Evolutionary conservation across 495 filamentous ascomycete species (phyloP), one percentile per base, ranked within the genome.

Genomic region (Penicillium dipodomyicola): DNA sequence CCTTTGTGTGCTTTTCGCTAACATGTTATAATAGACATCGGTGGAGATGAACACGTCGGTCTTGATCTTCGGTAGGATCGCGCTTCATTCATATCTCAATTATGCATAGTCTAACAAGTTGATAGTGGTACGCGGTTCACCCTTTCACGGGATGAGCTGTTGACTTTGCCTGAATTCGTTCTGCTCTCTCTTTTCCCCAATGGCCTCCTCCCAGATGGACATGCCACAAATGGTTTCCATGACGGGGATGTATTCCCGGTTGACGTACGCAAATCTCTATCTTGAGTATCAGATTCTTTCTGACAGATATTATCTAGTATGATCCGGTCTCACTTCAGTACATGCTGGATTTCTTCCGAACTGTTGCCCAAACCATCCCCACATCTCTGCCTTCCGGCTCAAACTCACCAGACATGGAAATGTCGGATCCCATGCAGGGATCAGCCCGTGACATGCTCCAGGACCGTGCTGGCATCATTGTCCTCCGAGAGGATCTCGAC

Each of bases 331-430:
- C 92, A 35, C 82, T 99, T 25, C 91, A 97, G 72, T 99, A 97
- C 77, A 99, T 99, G 95, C 83, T 99, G 47, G 94, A 97, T 61
- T 99, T 99, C 76, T 99, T 99, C 80, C 90, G 94, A 41, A 85
- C 84, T 49, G 92, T 99, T 50, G 93, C 94, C 30, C 91, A 96
- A 67, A 93, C 89, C 29, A 97, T 99, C 50, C 92, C 92, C 11
- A 82, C 82, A 25, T 82, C 87, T 41, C 75, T 80, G 11, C 79
- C 80, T 32, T 87, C 88, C 11, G 81, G 83, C 9, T 82, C 76
- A 39, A 77, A 82, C 40, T 83, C 80, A 10, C 79, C 81, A 3
- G 86, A 87, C 27, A 67, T 77, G 22, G 87, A 89, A 33, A 78
- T 88, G 42, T 80, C 90, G 49, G 87, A 89, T 56, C 80, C 82